phyloP scores from a whole-genome alignment of 2,329 filamentous ascomycete species.

The Alternaria ethzedia region DNA sequence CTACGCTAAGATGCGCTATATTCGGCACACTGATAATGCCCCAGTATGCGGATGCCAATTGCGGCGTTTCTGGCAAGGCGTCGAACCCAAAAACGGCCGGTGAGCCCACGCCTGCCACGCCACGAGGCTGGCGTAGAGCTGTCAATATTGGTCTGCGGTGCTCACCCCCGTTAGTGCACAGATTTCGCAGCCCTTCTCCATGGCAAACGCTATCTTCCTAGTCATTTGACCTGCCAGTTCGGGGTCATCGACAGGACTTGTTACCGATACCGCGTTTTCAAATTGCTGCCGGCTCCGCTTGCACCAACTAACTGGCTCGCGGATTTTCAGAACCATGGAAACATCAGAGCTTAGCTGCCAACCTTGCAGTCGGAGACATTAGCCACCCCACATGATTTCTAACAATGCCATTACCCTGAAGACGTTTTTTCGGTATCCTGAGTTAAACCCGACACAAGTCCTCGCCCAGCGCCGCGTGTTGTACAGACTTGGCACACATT shows the following conservation, averaged over 20 bases:
- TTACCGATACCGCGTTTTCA: slow-evolving; percentile 2
- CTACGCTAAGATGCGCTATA: neutral
- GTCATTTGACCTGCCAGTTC: slow-evolving; percentile 7
- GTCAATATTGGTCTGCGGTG: slow-evolving; percentile 1
- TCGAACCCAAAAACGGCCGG: neutral
- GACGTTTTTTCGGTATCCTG: neutral
- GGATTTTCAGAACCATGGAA: neutral
- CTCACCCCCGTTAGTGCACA: slow-evolving; percentile 5
- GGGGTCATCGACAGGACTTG: neutral
- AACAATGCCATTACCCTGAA: neutral
- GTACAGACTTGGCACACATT: neutral
- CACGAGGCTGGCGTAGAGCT: slow-evolving; percentile 4
- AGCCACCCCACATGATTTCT: neutral
- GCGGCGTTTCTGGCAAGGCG: neutral
- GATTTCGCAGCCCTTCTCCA: neutral
- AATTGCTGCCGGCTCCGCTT: slow-evolving; percentile 3
- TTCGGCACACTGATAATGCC: neutral
- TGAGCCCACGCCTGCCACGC: neutral
- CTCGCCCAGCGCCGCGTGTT: neutral
- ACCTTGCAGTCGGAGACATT: slow-evolving; percentile 1
- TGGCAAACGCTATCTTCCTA: neutral
- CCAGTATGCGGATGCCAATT: neutral
- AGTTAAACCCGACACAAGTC: neutral
- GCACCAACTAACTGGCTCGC: neutral
- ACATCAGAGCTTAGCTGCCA: neutral